phyloP scores from a whole-genome alignment of 169 alveolate species.

The Plasmodium yoelii region DNA sequence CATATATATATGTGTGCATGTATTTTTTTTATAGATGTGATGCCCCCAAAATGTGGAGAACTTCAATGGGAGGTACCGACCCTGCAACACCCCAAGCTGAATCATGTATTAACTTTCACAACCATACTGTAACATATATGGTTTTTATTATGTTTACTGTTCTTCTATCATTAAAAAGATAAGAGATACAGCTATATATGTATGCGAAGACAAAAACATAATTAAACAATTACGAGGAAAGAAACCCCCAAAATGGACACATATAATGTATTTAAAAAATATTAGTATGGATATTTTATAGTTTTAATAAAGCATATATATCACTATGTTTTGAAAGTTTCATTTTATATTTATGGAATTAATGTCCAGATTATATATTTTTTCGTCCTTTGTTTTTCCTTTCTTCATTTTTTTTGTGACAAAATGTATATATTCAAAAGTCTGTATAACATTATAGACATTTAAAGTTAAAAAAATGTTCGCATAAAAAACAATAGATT shows the following conservation, averaged over 20 bases:
- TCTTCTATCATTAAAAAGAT: slow-evolving; percentile 82
- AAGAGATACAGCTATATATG: slow-evolving; percentile 11
- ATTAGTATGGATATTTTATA: neutral
- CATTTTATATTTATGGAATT: slow-evolving; percentile 1
- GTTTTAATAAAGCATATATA: neutral
- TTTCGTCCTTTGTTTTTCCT: slow-evolving; percentile 3
- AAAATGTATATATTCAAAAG: slow-evolving; percentile 13
- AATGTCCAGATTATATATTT: neutral
- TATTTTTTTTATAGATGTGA: slow-evolving; percentile 79
- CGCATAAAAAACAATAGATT: neutral
- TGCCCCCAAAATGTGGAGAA: slow-evolving; percentile 89
- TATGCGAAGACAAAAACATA: slow-evolving; percentile 51
- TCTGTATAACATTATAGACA: slow-evolving; percentile 1
- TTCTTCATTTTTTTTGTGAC: slow-evolving; percentile 16
- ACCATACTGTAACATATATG: slow-evolving; percentile 90
- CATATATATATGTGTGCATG: too few relatives aligned
- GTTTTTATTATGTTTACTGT: slow-evolving; percentile 87
- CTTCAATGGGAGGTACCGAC: slow-evolving; percentile 88
- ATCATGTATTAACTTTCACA: slow-evolving; percentile 87
- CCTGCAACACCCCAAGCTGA: slow-evolving; percentile 92
- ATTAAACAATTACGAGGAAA: slow-evolving; percentile 48
- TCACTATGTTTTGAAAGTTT: neutral
- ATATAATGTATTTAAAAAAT: too few relatives aligned
- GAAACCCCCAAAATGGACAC: neutral
- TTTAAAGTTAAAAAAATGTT: neutral